These are phyloP conservation scores for Ceratocystis smalleyi DNA, from an alignment of 2,329 filamentous ascomycete species.

Conservation along the genomic window DNA sequence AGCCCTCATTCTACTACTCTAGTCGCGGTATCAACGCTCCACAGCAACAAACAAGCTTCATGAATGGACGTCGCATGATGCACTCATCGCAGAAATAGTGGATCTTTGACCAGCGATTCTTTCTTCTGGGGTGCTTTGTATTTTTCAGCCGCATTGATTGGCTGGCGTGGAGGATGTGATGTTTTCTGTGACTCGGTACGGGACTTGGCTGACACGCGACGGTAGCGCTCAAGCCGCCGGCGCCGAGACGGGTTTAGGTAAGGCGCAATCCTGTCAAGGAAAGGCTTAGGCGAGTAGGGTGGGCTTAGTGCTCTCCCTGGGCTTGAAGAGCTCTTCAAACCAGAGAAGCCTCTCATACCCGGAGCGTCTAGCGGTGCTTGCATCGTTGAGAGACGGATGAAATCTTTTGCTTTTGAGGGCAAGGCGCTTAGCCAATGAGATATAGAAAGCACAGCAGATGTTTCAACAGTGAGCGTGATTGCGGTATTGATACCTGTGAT, in stretches of 20 bases:
- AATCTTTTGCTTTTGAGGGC: neutral
- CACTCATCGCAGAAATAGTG: constrained; percentile 2
- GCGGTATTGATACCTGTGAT: neutral
- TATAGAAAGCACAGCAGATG: neutral
- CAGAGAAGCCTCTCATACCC: neutral
- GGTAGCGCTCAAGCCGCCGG: neutral
- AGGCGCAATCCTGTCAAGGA: neutral
- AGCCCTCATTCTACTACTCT: neutral
- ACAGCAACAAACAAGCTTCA: neutral
- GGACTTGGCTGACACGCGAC: neutral
- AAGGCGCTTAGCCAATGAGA: neutral
- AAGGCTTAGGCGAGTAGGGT: neutral
- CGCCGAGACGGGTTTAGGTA: neutral
- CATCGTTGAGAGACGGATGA: neutral
- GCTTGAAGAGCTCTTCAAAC: neutral
- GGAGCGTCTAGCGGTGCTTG: neutral
- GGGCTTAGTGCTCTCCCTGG: neutral
- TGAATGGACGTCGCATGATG: neutral
- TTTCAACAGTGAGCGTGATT: neutral
- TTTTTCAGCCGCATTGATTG: neutral
- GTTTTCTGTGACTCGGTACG: neutral
- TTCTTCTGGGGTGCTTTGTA: neutral
- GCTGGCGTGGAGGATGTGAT: neutral
- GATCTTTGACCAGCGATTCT: constrained; percentile 1
- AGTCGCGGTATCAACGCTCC: neutral